Percentiles rank a stretch among this genome's conserved stretches.
Evolutionary conservation across 306 rosid species (phyloP).

Genomic region (Quercus robur): DNA sequence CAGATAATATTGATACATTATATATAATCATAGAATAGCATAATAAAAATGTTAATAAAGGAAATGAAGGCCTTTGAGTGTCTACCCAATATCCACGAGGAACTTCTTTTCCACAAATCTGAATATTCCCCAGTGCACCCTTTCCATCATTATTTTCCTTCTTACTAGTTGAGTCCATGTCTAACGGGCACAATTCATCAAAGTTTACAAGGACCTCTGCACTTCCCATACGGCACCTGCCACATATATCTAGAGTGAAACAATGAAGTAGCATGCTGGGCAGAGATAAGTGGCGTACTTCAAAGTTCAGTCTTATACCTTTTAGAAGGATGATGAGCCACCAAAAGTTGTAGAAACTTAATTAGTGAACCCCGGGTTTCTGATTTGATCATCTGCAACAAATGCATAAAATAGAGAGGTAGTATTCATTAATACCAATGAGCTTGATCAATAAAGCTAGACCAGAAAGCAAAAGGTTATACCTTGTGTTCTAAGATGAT

Average conservation of each 20-base stretch:
- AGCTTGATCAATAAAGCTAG: conserved; percentile 3
- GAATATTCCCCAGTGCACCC: conserved; percentile 35
- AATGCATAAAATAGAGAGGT: conserved; percentile 20
- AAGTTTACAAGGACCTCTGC: conserved; percentile 85
- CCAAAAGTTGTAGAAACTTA: conserved; percentile 84
- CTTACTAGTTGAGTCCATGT: conserved; percentile 32
- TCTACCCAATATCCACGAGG: conserved; percentile 99
- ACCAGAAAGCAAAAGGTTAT: conserved; percentile 6
- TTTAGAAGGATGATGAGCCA: conserved; percentile 90
- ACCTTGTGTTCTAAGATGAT: conserved; percentile 81
- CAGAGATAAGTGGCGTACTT: conserved; percentile 19
- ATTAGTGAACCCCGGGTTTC: conserved; percentile 75
- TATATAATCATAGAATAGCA: conserved; percentile 6
- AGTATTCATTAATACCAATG: conserved; percentile 13
- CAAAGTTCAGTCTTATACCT: conserved; percentile 40
- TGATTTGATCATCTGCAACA: conserved; percentile 74
- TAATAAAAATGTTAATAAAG: conserved; percentile 13
- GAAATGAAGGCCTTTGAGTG: conserved; percentile 17
- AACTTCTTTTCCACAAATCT: conserved; percentile 87
- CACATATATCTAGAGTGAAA: conserved; percentile 27
- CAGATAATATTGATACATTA: neutral
- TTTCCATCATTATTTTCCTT: conserved; percentile 44
- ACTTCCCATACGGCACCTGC: conserved; percentile 92
- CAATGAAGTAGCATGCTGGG: neutral
- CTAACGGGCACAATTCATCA: conserved; percentile 71